Evolutionary conservation across 2,329 filamentous ascomycete genomes (phyloP).

Genomic region (Diplodia intermedia): DNA sequence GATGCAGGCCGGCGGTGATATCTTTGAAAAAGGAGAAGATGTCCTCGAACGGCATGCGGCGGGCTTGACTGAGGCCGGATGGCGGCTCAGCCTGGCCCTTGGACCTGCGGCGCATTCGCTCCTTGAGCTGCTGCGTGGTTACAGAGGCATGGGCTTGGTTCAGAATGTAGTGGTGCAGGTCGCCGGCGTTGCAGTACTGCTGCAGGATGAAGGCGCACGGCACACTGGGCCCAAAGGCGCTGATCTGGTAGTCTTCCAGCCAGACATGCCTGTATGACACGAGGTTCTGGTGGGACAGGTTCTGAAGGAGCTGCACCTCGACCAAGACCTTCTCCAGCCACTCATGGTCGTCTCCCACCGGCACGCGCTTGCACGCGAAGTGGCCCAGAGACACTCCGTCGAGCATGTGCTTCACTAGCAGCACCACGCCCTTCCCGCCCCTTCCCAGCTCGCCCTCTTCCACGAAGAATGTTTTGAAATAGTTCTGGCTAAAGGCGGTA

Average conservation of each 20-base stretch:
- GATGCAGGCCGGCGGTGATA: conserved; percentile 88
- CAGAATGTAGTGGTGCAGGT: conserved; percentile 87
- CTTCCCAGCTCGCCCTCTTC: conserved; percentile 85
- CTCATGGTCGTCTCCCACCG: conserved; percentile 88
- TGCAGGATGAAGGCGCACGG: conserved; percentile 97
- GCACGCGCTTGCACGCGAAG: conserved; percentile 96
- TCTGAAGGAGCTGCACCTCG: conserved; percentile 91
- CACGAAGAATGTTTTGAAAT: conserved; percentile 91
- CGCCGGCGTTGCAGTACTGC: conserved; percentile 94
- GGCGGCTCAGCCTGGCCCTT: conserved; percentile 75
- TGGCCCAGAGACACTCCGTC: conserved; percentile 87
- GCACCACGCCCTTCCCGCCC: conserved; percentile 92
- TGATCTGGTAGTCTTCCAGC: conserved; percentile 88
- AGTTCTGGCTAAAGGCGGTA: conserved; percentile 87
- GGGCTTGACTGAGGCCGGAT: conserved; percentile 57
- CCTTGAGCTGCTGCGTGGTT: conserved; percentile 87
- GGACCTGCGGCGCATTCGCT: conserved; percentile 81
- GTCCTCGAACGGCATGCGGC: conserved; percentile 75
- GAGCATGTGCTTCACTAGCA: conserved; percentile 91
- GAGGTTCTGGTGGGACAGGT: conserved; percentile 90
- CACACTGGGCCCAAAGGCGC: conserved; percentile 84
- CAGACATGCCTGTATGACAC: conserved; percentile 98
- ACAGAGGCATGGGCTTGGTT: conserved; percentile 66
- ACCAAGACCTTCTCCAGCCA: conserved; percentile 95
- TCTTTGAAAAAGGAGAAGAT: conserved; percentile 98